phyloP scores from a whole-genome alignment of 108 stramenopile genomes.

The Thalassiosira profunda region DNA sequence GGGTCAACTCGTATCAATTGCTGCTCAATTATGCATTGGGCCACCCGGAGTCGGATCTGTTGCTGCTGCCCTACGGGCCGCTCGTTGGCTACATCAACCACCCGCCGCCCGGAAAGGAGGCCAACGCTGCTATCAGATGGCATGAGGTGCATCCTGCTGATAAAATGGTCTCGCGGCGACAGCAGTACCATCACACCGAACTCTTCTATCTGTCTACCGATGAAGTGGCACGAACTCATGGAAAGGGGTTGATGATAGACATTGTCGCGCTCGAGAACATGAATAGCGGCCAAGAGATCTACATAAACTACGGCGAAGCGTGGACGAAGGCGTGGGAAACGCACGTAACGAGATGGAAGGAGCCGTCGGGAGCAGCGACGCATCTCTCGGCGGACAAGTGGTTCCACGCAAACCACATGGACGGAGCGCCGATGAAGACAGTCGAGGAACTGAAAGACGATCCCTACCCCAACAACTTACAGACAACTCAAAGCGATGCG shows the following conservation, averaged over 20 bases:
- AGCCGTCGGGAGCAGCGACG: slow-evolving; percentile 25
- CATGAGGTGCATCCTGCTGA: slow-evolving; percentile 8
- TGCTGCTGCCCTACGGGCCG: slow-evolving; percentile 35
- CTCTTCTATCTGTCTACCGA: slow-evolving; percentile 22
- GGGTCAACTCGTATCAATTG: slow-evolving; percentile 21
- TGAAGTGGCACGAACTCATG: slow-evolving; percentile 18
- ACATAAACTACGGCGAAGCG: slow-evolving; percentile 60
- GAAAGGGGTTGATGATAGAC: slow-evolving; percentile 57
- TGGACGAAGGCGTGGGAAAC: slow-evolving; percentile 50
- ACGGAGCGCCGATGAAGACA: slow-evolving; percentile 23
- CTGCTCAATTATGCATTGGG: slow-evolving; percentile 43
- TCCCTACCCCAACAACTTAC: slow-evolving; percentile 20
- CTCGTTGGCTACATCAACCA: slow-evolving; percentile 32
- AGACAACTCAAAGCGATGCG: too few species aligned
- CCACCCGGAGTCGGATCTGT: slow-evolving; percentile 28
- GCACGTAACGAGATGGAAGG: slow-evolving; percentile 34
- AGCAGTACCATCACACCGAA: slow-evolving; percentile 35
- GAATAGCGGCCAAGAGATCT: slow-evolving; percentile 56
- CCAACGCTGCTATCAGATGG: slow-evolving; percentile 39
- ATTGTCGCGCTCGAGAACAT: slow-evolving; percentile 56
- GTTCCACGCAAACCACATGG: slow-evolving; percentile 8
- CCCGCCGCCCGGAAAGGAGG: slow-evolving; percentile 9
- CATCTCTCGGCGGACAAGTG: slow-evolving; percentile 18
- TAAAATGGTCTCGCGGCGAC: too few species aligned
- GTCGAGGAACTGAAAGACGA: slow-evolving; percentile 13